Evolutionary conservation across 148 eudicot species (phyloP).

Genomic region (Euryodendron excelsum): DNA sequence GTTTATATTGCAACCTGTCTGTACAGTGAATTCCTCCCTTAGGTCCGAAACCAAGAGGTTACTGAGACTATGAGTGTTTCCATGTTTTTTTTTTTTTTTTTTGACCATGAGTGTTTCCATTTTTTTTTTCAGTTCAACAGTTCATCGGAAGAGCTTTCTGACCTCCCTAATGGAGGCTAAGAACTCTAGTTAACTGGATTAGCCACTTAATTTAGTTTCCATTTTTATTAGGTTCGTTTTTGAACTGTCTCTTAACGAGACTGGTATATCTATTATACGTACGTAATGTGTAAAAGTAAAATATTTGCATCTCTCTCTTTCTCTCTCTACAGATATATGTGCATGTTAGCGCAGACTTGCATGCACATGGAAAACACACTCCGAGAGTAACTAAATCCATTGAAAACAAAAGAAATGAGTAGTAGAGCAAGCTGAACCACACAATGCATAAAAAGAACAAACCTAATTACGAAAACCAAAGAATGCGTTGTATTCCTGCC

Average conservation of each 20-base stretch:
- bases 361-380: not conserved
- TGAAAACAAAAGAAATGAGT: no score
- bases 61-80: not conserved
- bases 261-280: not conserved
- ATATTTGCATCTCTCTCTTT: not conserved
- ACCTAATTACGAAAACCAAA: no score
- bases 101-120: not conserved
- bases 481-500: no score
- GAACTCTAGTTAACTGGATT: no score
- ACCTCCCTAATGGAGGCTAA: no score
- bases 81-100: slow-evolving; percentile 22
- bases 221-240: not conserved
- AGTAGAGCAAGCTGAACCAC: no score
- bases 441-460: no score
- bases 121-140: no score
- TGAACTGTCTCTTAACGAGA: not conserved
- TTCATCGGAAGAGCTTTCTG: no score
- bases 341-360: not conserved
- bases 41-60: not conserved
- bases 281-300: not conserved
- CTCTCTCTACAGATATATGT: not conserved
- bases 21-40: not conserved
- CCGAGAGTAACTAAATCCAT: no score
- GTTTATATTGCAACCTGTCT: not conserved
- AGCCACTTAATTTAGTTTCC: no score